Evolutionary conservation across 2,329 filamentous ascomycete species (phyloP), one percentile per base, ranked within the genome.

Genomic region (Neonectria magnoliae): DNA sequence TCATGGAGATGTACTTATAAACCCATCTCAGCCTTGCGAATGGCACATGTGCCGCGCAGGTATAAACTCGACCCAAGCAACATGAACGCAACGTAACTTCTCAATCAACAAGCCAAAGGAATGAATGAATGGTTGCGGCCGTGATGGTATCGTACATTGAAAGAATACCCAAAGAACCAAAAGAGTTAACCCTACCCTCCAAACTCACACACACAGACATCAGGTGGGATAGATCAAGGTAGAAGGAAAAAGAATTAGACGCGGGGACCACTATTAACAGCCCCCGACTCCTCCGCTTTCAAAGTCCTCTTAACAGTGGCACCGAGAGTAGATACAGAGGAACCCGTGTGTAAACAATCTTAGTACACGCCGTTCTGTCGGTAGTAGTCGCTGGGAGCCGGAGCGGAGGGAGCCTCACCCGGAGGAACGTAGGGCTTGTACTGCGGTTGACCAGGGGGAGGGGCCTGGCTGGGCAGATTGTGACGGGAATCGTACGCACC

Each of bases 351-450:
- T 6, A 29, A 10, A 1, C 16, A 36, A 10, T 57, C 27, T 69
- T 20, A 77, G 50, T 79, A 81, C 42, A 76, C 77, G 8, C 76
- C 77, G 2, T 74, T 75, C 68, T 84, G 82, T 53, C 86, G 80
- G 72, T 89, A 89, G 71, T 87, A 89, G 73, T 88, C 87, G 54
- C 81, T 82, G 25, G 85, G 84, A 13, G 81, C 82, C 4, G 85
- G 85, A 5, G 83, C 85, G 63, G 82, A 85, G 2, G 83, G 82
- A 10, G 79, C 82, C 36, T 79, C 77, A 1, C 79, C 76, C 1
- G 81, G 84, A 4, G 87, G 87, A 3, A 85, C 82, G 63, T 91
- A 91, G 0, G 88, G 84, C 75, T 86, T 89, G 70, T 90, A 90
- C 74, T 88, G 86, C 42, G 81, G 81, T 71, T 82, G 80, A 18